Evolutionary conservation across 768 basidiomycete species (phyloP), one percentile per base, ranked within the genome.

Genomic region (Pulveroboletus ravenelii): DNA sequence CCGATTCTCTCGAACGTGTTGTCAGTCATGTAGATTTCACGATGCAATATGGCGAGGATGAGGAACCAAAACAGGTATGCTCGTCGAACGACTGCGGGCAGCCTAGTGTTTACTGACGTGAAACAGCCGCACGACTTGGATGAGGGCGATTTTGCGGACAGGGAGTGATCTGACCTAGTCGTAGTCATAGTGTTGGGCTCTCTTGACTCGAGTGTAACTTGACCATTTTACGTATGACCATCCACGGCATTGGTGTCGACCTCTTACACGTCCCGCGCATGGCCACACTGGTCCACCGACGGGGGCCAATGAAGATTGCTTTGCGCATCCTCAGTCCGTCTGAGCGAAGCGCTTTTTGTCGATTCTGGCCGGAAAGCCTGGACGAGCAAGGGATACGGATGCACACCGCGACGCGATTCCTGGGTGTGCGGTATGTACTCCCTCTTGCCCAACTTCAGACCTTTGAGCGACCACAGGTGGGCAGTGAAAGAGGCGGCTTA

Each of bases 31-130:
- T 99, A 47, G 96, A 99, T 72, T 95, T 92, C 61, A 88, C 92
- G 51, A 93, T 99, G 84, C 96, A 99, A 66, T 99, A 96, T 62
- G 95, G 95, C 31, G 95, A 98, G 72, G 92, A 94, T 52, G 95
- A 99, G 66, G 95, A 99, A 64, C 94, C 95, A 14, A 93, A 87
- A 75, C 91, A 91, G 82, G 89, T 88, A 62, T 50, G 75, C 54
- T 18, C 34, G 17, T 44, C 49, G 30, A 50, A 42, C 38, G 30
- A 13, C 4, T 17, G 36, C 48, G 37, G 36, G 43, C 3, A n/a
- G 43, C 34, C 23, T 5, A 15, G 43, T 41, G 50, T 45, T 62
- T 42, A 53, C 35, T 18, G 42, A 53, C 55, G 63, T 25, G 27
- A 39, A 35, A 57, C 58, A 94, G 87, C 94, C 93, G 12, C 89